phyloP scores from a whole-genome alignment of 768 basidiomycete species.

The Lactarius psammicola region DNA sequence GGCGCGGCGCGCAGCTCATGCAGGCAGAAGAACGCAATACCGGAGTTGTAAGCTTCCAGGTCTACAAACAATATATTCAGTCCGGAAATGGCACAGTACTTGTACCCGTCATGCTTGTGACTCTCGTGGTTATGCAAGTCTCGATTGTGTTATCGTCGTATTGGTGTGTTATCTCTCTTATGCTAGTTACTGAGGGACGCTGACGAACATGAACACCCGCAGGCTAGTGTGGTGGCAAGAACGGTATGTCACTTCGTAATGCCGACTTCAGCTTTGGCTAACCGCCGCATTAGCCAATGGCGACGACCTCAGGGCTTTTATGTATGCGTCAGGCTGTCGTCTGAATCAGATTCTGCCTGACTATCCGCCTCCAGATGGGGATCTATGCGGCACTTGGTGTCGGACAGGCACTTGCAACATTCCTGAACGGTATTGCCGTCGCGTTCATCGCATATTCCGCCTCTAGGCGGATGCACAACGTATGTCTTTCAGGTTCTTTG shows the following conservation, averaged over 20 bases:
- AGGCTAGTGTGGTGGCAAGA: constrained; percentile 90
- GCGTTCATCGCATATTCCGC: constrained; percentile 75
- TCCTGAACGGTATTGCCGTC: constrained; percentile 63
- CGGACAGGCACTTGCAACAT: constrained; percentile 63
- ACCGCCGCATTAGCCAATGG: constrained; percentile 47
- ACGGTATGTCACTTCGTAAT: constrained; percentile 38
- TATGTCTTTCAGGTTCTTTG: constrained; percentile 31
- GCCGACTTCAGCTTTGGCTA: constrained; percentile 15
- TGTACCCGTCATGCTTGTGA: constrained; percentile 63
- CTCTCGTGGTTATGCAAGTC: constrained; percentile 65
- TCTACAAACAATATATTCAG: constrained; percentile 61
- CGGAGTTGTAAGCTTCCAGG: constrained; percentile 57
- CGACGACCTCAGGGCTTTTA: constrained; percentile 65
- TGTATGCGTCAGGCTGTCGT: constrained; percentile 42
- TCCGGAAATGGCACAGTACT: constrained; percentile 68
- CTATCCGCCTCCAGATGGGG: constrained; percentile 56
- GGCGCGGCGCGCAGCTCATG: constrained; percentile 60
- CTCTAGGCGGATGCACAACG: constrained; percentile 64
- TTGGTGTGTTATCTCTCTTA: constrained; percentile 48
- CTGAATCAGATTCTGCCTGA: neutral
- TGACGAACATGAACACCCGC: neutral
- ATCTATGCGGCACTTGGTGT: constrained; percentile 75
- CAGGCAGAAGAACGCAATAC: constrained; percentile 83
- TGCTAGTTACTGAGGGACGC: constrained; percentile 4
- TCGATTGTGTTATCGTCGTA: constrained; percentile 72